A percentile compares a stretch with the other conserved stretches of the same genome.
Evolutionary conservation across 2,329 filamentous ascomycete species (phyloP).

Genomic region (Nemania sp.): DNA sequence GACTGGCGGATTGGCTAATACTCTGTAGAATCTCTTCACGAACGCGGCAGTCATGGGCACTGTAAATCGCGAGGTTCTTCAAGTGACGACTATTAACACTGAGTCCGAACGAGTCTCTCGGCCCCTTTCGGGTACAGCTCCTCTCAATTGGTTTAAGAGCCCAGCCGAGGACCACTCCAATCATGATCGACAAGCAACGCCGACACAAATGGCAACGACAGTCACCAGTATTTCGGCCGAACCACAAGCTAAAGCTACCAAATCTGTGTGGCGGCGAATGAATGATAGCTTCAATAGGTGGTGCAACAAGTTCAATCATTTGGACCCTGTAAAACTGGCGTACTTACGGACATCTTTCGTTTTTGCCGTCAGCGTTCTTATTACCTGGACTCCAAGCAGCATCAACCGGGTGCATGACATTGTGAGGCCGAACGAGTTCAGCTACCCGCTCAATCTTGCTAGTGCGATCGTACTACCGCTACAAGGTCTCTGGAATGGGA

Average conservation of each 20-base stretch:
- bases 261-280: slow-evolving; percentile 22
- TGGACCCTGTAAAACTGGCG: slow-evolving; percentile 62
- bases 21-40: slow-evolving; percentile 34
- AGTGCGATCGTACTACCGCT: slow-evolving; percentile 74
- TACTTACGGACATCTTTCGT: slow-evolving; percentile 65
- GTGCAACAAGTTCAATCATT: slow-evolving; percentile 41
- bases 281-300: slow-evolving; percentile 30
- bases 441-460: slow-evolving; percentile 68
- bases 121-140: slow-evolving; percentile 17
- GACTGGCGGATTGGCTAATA: slow-evolving; percentile 1
- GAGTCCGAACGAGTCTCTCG: slow-evolving; percentile 26
- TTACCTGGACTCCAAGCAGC: slow-evolving; percentile 68
- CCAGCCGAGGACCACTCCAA: slow-evolving; percentile 27
- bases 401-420: slow-evolving; percentile 75
- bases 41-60: slow-evolving; percentile 41
- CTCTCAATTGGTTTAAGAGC: slow-evolving; percentile 38
- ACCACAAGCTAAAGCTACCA: slow-evolving; percentile 22
- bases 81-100: slow-evolving; percentile 39
- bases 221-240: slow-evolving; percentile 39
- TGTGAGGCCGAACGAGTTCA: slow-evolving; percentile 52
- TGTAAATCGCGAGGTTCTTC: slow-evolving; percentile 37
- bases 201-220: slow-evolving; percentile 32
- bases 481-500: slow-evolving; percentile 79
- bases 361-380: slow-evolving; percentile 62
- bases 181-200: slow-evolving; percentile 13